A percentile compares a stretch with the other conserved stretches of the same genome.
phyloP scores from a whole-genome alignment of 305 asterid species.

The Andrographis paniculata region DNA sequence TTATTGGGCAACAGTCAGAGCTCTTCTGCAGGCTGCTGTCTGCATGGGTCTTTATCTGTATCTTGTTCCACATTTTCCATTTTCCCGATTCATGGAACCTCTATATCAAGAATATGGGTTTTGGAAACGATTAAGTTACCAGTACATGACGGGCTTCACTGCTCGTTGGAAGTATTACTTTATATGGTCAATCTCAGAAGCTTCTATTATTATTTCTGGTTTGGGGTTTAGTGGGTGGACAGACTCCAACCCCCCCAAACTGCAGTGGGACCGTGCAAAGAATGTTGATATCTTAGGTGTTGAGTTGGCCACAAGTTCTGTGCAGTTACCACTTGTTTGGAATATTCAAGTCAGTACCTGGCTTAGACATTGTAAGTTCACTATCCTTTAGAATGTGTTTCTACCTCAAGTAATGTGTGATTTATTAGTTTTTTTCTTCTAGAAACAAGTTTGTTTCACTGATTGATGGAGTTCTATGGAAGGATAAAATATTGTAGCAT shows the following conservation, averaged over 20 bases:
- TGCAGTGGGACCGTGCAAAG: slow-evolving; percentile 98
- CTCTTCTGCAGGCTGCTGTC: slow-evolving; percentile 70
- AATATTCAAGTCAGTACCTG: slow-evolving; percentile 99
- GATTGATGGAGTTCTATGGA: no score
- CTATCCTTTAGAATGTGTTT: slow-evolving; percentile 2
- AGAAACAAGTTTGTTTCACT: no score
- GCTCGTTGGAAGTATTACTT: slow-evolving; percentile 98
- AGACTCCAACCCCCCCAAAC: slow-evolving; percentile 64
- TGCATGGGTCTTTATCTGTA: slow-evolving; percentile 92
- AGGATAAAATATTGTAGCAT: no score
- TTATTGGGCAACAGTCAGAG: slow-evolving; percentile 70
- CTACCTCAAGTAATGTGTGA: no score
- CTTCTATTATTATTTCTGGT: slow-evolving; percentile 83
- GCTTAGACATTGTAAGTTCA: slow-evolving; percentile 98
- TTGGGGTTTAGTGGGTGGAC: slow-evolving; percentile 97
- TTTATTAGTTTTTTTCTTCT: no score
- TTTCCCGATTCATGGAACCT: slow-evolving; percentile 70
- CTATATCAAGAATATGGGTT: slow-evolving; percentile 81
- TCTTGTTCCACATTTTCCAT: slow-evolving; percentile 76
- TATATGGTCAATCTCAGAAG: slow-evolving; percentile 97
- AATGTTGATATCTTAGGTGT: slow-evolving; percentile 88
- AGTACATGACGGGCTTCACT: slow-evolving; percentile 86
- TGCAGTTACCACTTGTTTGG: slow-evolving; percentile 85
- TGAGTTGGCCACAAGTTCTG: slow-evolving; percentile 96
- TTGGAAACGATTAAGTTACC: slow-evolving; percentile 68